These are phyloP conservation scores for Amanita rimosa DNA, from an alignment of 768 basidiomycete genomes.

Conservation along the genomic window DNA sequence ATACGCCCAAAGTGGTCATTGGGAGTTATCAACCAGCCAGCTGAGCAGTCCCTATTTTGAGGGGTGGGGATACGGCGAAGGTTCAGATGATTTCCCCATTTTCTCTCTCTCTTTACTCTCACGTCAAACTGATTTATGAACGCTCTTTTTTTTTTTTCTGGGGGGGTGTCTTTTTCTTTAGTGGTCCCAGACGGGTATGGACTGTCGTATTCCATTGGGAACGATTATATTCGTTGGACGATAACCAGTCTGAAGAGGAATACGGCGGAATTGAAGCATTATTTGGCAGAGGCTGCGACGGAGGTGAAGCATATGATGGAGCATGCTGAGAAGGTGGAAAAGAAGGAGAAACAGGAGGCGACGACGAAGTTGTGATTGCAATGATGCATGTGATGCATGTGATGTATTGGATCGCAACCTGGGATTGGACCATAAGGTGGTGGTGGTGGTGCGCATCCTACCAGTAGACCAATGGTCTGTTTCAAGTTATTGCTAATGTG, in stretches of 20 bases:
- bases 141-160: no score
- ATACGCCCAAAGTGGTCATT: conserved; percentile 63
- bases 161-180: conserved; percentile 20
- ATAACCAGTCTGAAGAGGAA: conserved; percentile 62
- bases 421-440: no score
- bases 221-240: conserved; percentile 81
- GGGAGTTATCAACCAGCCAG: conserved; percentile 91
- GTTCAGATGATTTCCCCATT: conserved; percentile 25
- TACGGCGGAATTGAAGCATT: conserved; percentile 49
- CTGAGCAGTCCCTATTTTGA: conserved; percentile 73
- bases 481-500: no score
- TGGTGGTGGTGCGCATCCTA: no score
- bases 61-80: conserved; percentile 97
- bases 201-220: conserved; percentile 81
- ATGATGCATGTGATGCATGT: no score
- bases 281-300: conserved; percentile 70
- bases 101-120: background rate
- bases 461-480: no score
- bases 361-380: conserved; percentile 3
- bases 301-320: conserved; percentile 73
- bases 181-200: conserved; percentile 93
- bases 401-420: no score
- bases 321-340: conserved; percentile 36
- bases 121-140: background rate
- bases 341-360: conserved; percentile 19